Base-by-base conservation (phyloP, 106 monocot genomes). In the Dioscorea dumetorum region DNA sequence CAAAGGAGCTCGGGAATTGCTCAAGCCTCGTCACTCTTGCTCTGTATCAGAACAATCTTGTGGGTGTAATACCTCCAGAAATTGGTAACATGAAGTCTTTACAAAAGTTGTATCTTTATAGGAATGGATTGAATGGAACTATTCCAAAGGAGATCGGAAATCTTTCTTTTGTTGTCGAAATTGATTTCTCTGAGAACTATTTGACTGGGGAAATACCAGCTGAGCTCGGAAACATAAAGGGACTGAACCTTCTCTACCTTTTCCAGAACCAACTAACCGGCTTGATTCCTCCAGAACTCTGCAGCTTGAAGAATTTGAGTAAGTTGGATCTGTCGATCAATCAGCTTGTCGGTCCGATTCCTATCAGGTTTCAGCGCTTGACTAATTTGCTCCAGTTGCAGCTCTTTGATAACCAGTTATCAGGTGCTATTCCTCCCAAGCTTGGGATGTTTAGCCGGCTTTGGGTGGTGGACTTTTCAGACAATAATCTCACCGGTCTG, bases 251-350 rank as follows among this genome's bases (percentile, higher is more conserved):
- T 57, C 79, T 97, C 7, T 84, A 87, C 51, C 86, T 97, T 15
- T 97, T 97, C 73, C 86, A 97, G 70, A 97, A 97, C 70, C 64
- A 84, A 56, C 74, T 97, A 2, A 82, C 80, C 0, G 91, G 95
- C 24, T 15, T n/a, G 12, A 89, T 97, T 58, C 95, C 95, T 15
- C 33, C 58, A 15, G 82, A 97, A 66, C 63, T 97, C 4, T 80
- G 75, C 58, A 48, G 57, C 18, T 68, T 97, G 17, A 84, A 78
- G 71, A 91, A 86, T 58, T 74, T 97, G 71, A 81, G 71, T 32
- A 97, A 92, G 66, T 87, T 97, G 41, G 95, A 97, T 74, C 78
- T 97, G 11, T 97, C 95, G n/a, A 87, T 97, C 63, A 97, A 97
- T 69, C 41, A 49, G 52, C 80, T 97, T 49, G 82, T 67, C 4